These are phyloP conservation scores for Adiantum capillusveneris DNA, from an alignment of 75 land plant genomes.

Conservation along the genomic window DNA sequence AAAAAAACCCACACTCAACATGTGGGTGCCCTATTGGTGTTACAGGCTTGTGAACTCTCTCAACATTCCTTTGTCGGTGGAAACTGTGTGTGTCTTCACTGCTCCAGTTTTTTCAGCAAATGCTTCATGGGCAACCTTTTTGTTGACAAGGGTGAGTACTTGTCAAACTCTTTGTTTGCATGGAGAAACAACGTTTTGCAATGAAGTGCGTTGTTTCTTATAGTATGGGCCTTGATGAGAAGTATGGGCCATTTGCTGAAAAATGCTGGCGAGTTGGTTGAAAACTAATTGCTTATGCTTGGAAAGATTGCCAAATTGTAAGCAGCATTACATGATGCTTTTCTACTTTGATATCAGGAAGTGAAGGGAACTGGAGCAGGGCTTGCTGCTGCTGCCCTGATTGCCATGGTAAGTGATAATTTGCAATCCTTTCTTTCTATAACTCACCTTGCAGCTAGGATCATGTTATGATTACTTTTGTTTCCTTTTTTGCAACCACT, in stretches of 20 bases:
- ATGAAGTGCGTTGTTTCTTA: too few relatives aligned
- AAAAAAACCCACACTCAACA: too few relatives aligned
- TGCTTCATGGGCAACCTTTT: slow-evolving; percentile 98
- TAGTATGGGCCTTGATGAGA: too few relatives aligned
- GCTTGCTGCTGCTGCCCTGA: slow-evolving; percentile 78
- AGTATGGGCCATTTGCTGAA: too few relatives aligned
- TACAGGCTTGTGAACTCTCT: slow-evolving; percentile 73
- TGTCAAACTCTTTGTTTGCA: background rate
- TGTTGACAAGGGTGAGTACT: slow-evolving; percentile 74
- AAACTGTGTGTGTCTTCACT: slow-evolving; percentile 98
- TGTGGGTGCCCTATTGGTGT: too few relatives aligned
- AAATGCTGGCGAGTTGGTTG: too few relatives aligned
- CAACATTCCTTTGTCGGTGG: slow-evolving; percentile 95
- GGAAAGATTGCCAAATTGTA: too few relatives aligned
- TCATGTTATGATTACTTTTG: background rate
- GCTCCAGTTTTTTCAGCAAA: slow-evolving; percentile 94
- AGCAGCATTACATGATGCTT: background rate
- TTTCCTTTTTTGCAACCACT: too few relatives aligned
- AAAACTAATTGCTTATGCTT: too few relatives aligned
- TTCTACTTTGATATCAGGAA: slow-evolving; percentile 48
- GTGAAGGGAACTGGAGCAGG: slow-evolving; percentile 98
- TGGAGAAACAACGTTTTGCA: too few relatives aligned
- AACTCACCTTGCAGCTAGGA: too few relatives aligned
- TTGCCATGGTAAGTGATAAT: slow-evolving; percentile 89
- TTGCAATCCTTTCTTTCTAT: too few relatives aligned